Evolutionary conservation across 2,329 filamentous ascomycete species (phyloP).

Genomic region (Alternaria brassicae): DNA sequence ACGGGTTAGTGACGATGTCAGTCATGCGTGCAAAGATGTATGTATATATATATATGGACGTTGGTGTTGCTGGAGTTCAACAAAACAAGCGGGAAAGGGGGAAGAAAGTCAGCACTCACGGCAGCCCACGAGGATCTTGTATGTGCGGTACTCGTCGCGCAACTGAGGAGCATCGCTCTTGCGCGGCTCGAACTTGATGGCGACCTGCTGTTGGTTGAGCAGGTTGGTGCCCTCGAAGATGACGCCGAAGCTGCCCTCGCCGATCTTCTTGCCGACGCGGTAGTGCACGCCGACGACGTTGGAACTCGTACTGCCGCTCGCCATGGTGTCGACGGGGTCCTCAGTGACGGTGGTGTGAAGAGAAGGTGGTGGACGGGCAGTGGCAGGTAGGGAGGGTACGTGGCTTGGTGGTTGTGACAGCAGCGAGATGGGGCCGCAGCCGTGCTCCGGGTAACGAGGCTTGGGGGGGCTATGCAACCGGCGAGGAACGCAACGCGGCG

Average conservation of each 20-base stretch:
- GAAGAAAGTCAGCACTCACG: constrained; percentile 70
- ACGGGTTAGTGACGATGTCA: constrained; percentile 19
- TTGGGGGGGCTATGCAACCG: constrained; percentile 21
- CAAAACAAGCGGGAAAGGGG: constrained; percentile 18
- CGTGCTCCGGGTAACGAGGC: constrained; percentile 27
- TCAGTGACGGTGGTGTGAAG: constrained; percentile 9
- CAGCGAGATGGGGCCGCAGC: constrained; percentile 31
- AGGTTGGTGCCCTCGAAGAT: constrained; percentile 99
- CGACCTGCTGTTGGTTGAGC: constrained; percentile 98
- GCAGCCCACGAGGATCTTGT: constrained; percentile 99
- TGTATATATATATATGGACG: neutral
- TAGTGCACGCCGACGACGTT: constrained; percentile 99
- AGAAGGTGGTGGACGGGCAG: constrained; percentile 10
- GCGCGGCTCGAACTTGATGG: constrained; percentile 99
- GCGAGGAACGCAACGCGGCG: constrained; percentile 24
- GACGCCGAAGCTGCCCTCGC: constrained; percentile 97
- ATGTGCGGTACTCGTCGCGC: constrained; percentile 97
- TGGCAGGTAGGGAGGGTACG: constrained; percentile 13
- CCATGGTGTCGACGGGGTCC: constrained; percentile 62
- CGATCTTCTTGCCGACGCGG: constrained; percentile 98
- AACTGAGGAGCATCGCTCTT: constrained; percentile 98
- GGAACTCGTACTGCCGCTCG: constrained; percentile 87
- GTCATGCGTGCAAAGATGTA: neutral
- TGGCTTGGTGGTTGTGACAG: constrained; percentile 16
- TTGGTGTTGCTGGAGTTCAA: neutral